A percentile compares a stretch with the other conserved stretches of the same genome.
Evolutionary conservation across 2,329 filamentous ascomycete genomes (phyloP).

Genomic region (Ascochyta fabae): DNA sequence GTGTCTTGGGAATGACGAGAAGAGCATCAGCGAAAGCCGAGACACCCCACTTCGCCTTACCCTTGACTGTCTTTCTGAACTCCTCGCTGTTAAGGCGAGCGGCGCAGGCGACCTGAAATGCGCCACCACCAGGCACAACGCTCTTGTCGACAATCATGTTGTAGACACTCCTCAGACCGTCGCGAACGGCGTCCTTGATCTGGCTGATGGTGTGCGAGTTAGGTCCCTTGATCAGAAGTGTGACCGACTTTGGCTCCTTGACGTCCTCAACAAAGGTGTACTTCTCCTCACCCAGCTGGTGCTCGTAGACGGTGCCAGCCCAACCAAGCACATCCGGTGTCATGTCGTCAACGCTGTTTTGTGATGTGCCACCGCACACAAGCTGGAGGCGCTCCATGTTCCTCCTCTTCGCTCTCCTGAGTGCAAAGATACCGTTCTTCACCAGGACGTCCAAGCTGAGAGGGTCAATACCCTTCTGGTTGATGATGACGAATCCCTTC

Average conservation of each 20-base stretch:
- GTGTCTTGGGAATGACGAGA: constrained; percentile 93
- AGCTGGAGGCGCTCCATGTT: constrained; percentile 99
- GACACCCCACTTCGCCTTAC: constrained; percentile 96
- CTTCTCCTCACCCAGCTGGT: constrained; percentile 97
- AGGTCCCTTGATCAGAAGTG: constrained; percentile 95
- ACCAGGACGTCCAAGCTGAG: constrained; percentile 93
- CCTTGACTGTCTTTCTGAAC: constrained; percentile 91
- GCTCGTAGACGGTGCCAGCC: constrained; percentile 96
- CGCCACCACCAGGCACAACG: constrained; percentile 91
- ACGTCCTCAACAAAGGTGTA: constrained; percentile 99
- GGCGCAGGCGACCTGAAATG: constrained; percentile 94
- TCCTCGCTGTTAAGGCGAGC: constrained; percentile 84
- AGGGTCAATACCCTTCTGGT: constrained; percentile 99
- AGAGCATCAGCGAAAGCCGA: constrained; percentile 94
- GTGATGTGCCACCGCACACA: constrained; percentile 85
- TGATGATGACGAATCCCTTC: constrained; percentile 97
- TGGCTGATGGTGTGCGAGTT: constrained; percentile 97
- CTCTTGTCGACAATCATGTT: constrained; percentile 99
- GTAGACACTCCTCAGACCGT: constrained; percentile 94
- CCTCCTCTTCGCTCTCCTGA: constrained; percentile 92
- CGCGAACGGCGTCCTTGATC: constrained; percentile 93
- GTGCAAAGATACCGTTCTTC: constrained; percentile 96
- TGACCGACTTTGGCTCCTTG: constrained; percentile 98
- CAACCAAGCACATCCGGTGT: constrained; percentile 88
- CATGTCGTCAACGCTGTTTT: constrained; percentile 96